Evolutionary conservation across 768 basidiomycete species (phyloP).

Genomic region (Agaricus subrufescens): DNA sequence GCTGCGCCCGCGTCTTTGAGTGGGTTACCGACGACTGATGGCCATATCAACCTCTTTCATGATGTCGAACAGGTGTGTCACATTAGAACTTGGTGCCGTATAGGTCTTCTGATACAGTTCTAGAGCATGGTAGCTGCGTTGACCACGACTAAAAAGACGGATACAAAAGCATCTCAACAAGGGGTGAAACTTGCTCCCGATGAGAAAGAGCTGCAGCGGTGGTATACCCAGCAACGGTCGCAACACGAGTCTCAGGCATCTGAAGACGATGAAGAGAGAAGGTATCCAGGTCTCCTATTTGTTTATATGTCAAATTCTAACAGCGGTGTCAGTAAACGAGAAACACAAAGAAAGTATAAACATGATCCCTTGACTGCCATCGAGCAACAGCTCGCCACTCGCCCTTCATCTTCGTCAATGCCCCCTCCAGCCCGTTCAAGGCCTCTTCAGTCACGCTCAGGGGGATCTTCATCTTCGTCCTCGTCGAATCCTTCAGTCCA

Average conservation of each 20-base stretch:
- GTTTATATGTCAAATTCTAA: background rate
- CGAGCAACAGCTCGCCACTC: conserved; percentile 55
- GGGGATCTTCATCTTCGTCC: conserved; percentile 14
- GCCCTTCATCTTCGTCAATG: conserved; percentile 23
- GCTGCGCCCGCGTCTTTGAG: conserved; percentile 19
- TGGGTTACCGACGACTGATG: conserved; percentile 42
- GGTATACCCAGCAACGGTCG: conserved; percentile 50
- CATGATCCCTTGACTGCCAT: conserved; percentile 77
- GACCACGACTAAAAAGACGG: conserved; percentile 39
- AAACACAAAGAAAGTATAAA: conserved; percentile 54
- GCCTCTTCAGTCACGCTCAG: conserved; percentile 14
- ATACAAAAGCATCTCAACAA: conserved; percentile 56
- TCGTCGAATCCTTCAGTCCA: conserved; percentile 31
- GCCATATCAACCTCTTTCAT: conserved; percentile 83
- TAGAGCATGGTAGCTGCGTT: conserved; percentile 41
- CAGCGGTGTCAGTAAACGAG: conserved; percentile 44
- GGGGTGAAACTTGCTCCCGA: conserved; percentile 73
- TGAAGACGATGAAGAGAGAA: conserved; percentile 31
- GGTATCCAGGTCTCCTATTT: conserved; percentile 21
- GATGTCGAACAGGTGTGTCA: conserved; percentile 66
- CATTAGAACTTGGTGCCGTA: background rate
- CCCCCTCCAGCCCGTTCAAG: conserved; percentile 9
- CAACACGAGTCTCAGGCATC: conserved; percentile 20
- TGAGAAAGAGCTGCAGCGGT: conserved; percentile 74
- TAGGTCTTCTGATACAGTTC: background rate